Evolutionary conservation across 108 stramenopile species (phyloP).

Genomic region (Cyclostephanos invisitatus): DNA sequence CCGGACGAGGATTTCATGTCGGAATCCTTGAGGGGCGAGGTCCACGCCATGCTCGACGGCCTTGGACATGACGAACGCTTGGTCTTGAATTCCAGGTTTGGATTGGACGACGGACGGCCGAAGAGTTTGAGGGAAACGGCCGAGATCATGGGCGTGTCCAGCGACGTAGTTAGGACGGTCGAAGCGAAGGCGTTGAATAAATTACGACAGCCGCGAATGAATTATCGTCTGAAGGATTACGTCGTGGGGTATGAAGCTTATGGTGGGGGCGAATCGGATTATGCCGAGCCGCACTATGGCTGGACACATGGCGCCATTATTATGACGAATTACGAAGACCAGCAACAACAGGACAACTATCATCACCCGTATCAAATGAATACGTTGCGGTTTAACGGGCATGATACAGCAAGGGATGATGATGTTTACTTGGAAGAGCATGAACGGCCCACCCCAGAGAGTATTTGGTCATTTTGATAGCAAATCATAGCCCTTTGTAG

Average conservation of each 20-base stretch:
- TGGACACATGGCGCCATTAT: background rate
- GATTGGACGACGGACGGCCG: constrained; percentile 80
- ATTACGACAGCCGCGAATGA: constrained; percentile 78
- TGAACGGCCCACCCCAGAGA: constrained; percentile 38
- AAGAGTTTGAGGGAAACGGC: constrained; percentile 77
- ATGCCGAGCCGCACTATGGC: constrained; percentile 11
- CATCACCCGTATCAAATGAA: constrained; percentile 19
- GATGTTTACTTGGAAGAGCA: constrained; percentile 16
- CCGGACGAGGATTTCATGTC: constrained; percentile 74
- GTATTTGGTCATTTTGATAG: constrained; percentile 49
- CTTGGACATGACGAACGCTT: constrained; percentile 65
- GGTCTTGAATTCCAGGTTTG: constrained; percentile 84
- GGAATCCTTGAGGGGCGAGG: constrained; percentile 54
- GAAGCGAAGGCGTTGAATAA: constrained; percentile 92
- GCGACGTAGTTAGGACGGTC: constrained; percentile 81
- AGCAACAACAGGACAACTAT: constrained; percentile 22
- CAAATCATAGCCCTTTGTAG: background rate
- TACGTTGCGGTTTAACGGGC: background rate
- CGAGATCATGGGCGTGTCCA: constrained; percentile 59
- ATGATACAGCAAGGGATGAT: background rate
- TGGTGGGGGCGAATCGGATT: constrained; percentile 2
- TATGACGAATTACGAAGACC: constrained; percentile 15
- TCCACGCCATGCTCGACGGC: constrained; percentile 58
- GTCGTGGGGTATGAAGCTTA: constrained; percentile 34
- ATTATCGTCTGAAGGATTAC: constrained; percentile 75